A percentile compares a stretch with the other conserved stretches of the same genome.
Conservation (phyloP, 108 stramenopile species). For the Parietichytrium sp. region DNA sequence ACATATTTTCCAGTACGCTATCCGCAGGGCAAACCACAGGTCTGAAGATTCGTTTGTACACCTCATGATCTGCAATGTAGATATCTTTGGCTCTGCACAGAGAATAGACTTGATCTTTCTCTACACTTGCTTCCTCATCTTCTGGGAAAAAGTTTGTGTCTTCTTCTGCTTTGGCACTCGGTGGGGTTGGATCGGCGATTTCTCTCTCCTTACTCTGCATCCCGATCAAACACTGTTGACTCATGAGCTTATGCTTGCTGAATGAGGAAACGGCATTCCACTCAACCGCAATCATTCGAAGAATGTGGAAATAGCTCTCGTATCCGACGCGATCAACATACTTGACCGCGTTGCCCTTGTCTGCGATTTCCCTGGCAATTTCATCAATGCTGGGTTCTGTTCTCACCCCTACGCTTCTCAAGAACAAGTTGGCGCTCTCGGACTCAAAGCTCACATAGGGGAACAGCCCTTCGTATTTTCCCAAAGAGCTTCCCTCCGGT, state of each 20-base stretch:
- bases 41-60: neutral
- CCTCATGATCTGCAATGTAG: constrained; percentile 9
- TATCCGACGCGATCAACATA: neutral
- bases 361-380: neutral
- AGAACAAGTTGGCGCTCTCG: neutral
- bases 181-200: neutral
- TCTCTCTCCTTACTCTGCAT: neutral
- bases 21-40: neutral
- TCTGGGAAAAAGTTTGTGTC: neutral
- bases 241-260: neutral
- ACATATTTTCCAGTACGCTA: neutral
- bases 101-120: neutral
- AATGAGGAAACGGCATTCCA: neutral
- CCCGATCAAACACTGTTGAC: neutral
- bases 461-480: constrained; percentile 28
- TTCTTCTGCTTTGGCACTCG: neutral
- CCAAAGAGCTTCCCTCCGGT: neutral
- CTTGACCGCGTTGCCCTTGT: neutral
- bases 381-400: constrained; percentile 22
- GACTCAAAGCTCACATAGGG: neutral
- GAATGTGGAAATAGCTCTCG: neutral
- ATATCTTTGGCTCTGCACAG: neutral
- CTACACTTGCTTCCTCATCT: neutral
- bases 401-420: neutral
- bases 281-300: neutral